Base-by-base conservation (phyloP, 345 rosid species). In the Luvunga scandens region DNA sequence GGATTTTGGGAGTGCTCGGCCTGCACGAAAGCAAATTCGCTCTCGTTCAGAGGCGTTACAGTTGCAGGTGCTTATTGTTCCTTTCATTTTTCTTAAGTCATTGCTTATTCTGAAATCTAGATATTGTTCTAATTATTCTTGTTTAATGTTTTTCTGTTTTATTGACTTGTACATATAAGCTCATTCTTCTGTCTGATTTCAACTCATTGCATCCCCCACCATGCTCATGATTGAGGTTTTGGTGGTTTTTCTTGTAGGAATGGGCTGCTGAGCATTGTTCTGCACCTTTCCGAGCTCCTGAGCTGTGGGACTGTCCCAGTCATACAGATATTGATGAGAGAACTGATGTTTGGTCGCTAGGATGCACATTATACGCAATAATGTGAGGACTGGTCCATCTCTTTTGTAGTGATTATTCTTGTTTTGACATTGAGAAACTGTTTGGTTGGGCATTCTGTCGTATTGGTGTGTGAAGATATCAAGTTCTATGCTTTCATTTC, bases 301-400 rank as follows among this genome's bases (percentile, higher is more conserved):
- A 94, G 85, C 88, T 97, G 72, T 97, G 98, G 98, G 98, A 97
- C 80, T 93, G 99, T 87, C 98, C 98, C 39, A 97, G 99, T 77
- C 93, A 97, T 78, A 91, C 87, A 21, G 93, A 93, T 85, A 91
- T 97, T 75, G 99, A 97, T 78, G 99, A 94, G 89, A 91, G 98
- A 87, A 94, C 95, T 30, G 99, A 97, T 81, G 88, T 97, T 31
- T 97, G 99, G 99, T 97, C 99, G 4, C 86, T 97, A 72, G 99
- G 98, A 82, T 94, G 99, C 92, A 97, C 99, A 39, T 78, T 97
- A 79, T 97, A 94, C 76, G 98, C 98, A 75, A 91, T 94, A 86
- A 94, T 97, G 98, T 97, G 84, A 91, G 89, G 72, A 81, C 75
- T 71, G 19, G 55, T 72, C 38, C 64, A 57, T 55, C 61, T 66